Conservation (phyloP, 2,329 filamentous ascomycete species). For the Anthostomella pinea region DNA sequence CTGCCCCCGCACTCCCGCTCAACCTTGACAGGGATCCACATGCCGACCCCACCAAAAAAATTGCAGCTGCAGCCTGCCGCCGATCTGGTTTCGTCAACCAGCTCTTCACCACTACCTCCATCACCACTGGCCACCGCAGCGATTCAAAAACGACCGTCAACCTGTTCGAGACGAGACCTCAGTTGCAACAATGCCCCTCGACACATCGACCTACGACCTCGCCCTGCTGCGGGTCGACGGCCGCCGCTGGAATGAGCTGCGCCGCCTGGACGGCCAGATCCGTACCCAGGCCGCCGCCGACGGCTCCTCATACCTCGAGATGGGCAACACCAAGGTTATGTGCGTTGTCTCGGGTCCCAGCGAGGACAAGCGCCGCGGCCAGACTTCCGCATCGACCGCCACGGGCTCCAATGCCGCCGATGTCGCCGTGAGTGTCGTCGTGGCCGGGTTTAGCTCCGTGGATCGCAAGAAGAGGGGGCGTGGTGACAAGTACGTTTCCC, state of each 20-base stretch:
- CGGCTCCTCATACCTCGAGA: constrained; percentile 89
- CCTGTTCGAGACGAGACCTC: too few species aligned
- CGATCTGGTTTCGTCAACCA: too few species aligned
- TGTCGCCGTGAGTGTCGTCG: constrained; percentile 76
- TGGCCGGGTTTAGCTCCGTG: constrained; percentile 84
- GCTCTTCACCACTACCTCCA: too few species aligned
- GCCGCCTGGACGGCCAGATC: constrained; percentile 83
- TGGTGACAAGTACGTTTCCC: constrained; percentile 68
- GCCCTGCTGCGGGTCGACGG: constrained; percentile 80
- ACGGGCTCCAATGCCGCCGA: constrained; percentile 51
- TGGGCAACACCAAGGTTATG: constrained; percentile 96
- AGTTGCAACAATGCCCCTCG: constrained; percentile 87
- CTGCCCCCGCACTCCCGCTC: too few species aligned
- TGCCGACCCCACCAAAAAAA: too few species aligned
- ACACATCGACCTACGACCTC: constrained; percentile 87
- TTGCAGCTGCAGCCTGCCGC: too few species aligned
- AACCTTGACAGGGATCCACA: too few species aligned
- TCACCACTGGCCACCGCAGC: too few species aligned
- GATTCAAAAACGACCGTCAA: too few species aligned
- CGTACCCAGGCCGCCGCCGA: constrained; percentile 90
- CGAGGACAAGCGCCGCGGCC: constrained; percentile 53
- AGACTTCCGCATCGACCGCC: constrained; percentile 7
- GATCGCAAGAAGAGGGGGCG: constrained; percentile 75
- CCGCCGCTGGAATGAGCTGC: constrained; percentile 95
- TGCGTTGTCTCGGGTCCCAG: constrained; percentile 85